These are phyloP conservation scores for Wilcoxina mikolae DNA, from an alignment of 495 filamentous ascomycete species.

Conservation along the genomic window DNA sequence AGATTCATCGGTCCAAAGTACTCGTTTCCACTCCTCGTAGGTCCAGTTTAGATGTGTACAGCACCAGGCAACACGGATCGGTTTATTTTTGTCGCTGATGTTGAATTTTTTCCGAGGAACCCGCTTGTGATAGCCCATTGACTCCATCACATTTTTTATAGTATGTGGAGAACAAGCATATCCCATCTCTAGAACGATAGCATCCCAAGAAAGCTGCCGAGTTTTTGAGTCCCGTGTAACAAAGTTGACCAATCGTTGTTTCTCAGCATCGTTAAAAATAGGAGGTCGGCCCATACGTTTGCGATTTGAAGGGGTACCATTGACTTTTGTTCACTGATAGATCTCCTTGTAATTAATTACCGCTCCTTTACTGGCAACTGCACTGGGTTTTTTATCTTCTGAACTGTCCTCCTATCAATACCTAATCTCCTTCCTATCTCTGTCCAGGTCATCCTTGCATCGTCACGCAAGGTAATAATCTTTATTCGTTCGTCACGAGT, in stretches of 20 bases:
- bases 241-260: not conserved
- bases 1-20: constrained; percentile 13
- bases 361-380: not conserved
- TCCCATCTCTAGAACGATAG: constrained; percentile 5
- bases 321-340: not conserved
- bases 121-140: constrained; percentile 12
- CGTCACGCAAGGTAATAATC: constrained; percentile 1
- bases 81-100: not conserved
- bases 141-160: not conserved
- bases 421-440: not conserved
- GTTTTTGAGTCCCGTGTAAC: constrained; percentile 5
- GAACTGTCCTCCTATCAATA: not conserved
- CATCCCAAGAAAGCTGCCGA: constrained; percentile 8
- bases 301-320: constrained; percentile 4
- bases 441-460: not conserved
- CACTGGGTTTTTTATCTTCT: constrained; percentile 6
- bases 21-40: constrained; percentile 11
- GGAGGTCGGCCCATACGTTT: constrained; percentile 1
- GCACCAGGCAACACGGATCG: constrained; percentile 10
- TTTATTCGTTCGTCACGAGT: constrained; percentile 6
- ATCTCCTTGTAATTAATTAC: too few species aligned
- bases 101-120: constrained; percentile 2
- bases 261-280: constrained; percentile 1
- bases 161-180: not conserved
- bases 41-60: constrained; percentile 5